Percentiles rank a stretch among this genome's conserved stretches.
Evolutionary conservation across 805 yeast genomes (phyloP).

Genomic region (Cyberlindnera bimundalis): DNA sequence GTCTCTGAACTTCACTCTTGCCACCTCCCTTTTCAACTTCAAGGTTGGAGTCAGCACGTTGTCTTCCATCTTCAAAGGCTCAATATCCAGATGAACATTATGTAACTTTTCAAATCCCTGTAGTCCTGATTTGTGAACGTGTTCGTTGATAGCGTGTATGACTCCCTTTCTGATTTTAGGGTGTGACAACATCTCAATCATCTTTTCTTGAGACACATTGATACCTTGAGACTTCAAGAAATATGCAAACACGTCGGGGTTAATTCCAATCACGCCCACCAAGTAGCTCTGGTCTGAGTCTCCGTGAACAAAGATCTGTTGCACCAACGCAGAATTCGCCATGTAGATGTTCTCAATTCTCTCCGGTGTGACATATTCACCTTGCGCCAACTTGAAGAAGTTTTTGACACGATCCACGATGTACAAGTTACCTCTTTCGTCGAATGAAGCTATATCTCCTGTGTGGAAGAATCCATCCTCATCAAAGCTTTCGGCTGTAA

Average conservation of each 20-base stretch:
- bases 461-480: conserved; percentile 54
- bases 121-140: conserved; percentile 33
- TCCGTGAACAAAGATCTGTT: conserved; percentile 62
- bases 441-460: conserved; percentile 49
- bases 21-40: conserved; percentile 47
- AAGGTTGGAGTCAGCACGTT: conserved; percentile 67
- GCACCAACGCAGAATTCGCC: conserved; percentile 45
- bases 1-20: conserved; percentile 32
- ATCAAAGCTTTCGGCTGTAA: conserved; percentile 41
- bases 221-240: conserved; percentile 5
- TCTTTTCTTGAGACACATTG: conserved; percentile 11
- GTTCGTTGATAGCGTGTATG: conserved; percentile 36
- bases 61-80: conserved; percentile 58
- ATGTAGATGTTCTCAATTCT: conserved; percentile 56
- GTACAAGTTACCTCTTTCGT: conserved; percentile 33
- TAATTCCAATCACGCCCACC: conserved; percentile 55
- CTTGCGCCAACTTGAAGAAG: conserved; percentile 57
- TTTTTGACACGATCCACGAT: conserved; percentile 65
- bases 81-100: conserved; percentile 49
- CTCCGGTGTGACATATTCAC: conserved; percentile 63
- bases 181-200: conserved; percentile 8
- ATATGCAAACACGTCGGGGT: conserved; percentile 32
- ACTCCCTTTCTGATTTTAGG: conserved; percentile 29
- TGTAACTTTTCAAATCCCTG: conserved; percentile 64
- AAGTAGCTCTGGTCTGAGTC: conserved; percentile 51